Percentiles rank a stretch among this genome's conserved stretches.
Conservation (phyloP, 768 basidiomycete species). For the Candolleomyces eurysporus region DNA sequence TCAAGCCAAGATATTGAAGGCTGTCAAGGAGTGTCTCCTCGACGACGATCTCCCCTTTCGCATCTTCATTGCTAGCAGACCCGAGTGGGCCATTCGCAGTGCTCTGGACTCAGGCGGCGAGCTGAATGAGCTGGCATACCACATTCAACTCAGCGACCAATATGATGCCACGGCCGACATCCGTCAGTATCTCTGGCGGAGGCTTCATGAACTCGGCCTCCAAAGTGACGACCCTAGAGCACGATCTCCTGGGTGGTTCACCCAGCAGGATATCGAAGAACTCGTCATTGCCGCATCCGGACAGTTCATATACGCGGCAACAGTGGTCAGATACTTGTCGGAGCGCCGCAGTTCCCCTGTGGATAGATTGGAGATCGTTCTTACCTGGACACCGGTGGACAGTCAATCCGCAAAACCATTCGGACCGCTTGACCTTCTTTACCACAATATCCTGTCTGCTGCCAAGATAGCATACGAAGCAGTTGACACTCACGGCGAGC, state of each 20-base stretch:
- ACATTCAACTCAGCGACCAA: not conserved
- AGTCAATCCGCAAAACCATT: not conserved
- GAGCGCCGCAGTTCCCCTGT: conserved; percentile 8
- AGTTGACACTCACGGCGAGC: not conserved
- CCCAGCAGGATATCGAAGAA: not conserved
- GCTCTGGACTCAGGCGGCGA: too few species aligned
- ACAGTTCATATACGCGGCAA: conserved; percentile 15
- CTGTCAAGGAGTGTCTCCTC: not conserved
- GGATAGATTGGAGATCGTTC: not conserved
- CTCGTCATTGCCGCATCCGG: conserved; percentile 12
- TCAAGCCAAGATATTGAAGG: not conserved
- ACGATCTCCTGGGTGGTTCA: conserved; percentile 9
- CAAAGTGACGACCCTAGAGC: not conserved
- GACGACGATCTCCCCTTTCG: not conserved
- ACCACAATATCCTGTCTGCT: not conserved
- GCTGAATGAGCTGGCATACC: too few species aligned
- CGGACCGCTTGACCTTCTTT: conserved; percentile 8
- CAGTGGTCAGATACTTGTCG: conserved; percentile 10
- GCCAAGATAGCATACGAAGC: not conserved
- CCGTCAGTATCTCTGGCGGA: not conserved
- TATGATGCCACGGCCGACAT: not conserved
- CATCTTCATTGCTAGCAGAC: not conserved
- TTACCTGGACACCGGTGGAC: not conserved
- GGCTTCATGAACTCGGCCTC: not conserved
- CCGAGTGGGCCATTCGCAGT: not conserved